phyloP scores from a whole-genome alignment of 192 early-diverging fungal genomes.

The Allomyces arbusculus region DNA sequence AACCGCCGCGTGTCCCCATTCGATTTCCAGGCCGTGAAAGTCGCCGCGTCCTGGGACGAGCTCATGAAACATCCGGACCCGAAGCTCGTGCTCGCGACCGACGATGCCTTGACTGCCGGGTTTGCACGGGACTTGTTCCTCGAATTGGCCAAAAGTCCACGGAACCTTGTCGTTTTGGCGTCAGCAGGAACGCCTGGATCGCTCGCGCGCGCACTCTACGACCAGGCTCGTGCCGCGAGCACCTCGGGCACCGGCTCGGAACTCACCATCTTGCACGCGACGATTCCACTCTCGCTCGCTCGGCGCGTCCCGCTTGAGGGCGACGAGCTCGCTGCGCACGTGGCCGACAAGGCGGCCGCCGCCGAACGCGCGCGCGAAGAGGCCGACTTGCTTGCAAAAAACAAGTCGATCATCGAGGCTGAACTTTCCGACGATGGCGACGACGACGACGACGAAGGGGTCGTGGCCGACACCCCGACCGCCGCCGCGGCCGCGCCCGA shows the following conservation, averaged over 20 bases:
- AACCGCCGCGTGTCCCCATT: constrained; percentile 62
- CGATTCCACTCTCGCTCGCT: constrained; percentile 19
- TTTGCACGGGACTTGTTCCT: constrained; percentile 61
- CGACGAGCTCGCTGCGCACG: constrained; percentile 51
- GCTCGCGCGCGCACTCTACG: constrained; percentile 6
- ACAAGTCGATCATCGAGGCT: constrained; percentile 44
- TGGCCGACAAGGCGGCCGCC: constrained; percentile 43
- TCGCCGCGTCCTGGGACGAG: constrained; percentile 47
- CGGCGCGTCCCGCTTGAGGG: constrained; percentile 65
- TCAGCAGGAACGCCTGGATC: constrained; percentile 54
- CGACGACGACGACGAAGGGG: constrained; percentile 39
- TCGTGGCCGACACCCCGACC: constrained; percentile 19
- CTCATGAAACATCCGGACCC: constrained; percentile 43
- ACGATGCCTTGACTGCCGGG: constrained; percentile 59
- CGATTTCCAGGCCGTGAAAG: constrained; percentile 58
- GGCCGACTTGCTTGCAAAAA: constrained; percentile 38
- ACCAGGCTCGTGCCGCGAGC: neutral
- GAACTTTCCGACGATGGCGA: constrained; percentile 20
- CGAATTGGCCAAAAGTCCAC: constrained; percentile 30
- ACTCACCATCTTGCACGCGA: neutral
- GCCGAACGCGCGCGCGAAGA: constrained; percentile 28
- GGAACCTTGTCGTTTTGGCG: constrained; percentile 54
- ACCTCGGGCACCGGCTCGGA: neutral
- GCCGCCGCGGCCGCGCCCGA: neutral
- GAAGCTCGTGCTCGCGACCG: constrained; percentile 69